Percentiles rank a stretch among this genome's conserved stretches.
These are phyloP conservation scores for Hemerocallis citrina DNA, from an alignment of 106 monocot genomes.

Conservation along the genomic window DNA sequence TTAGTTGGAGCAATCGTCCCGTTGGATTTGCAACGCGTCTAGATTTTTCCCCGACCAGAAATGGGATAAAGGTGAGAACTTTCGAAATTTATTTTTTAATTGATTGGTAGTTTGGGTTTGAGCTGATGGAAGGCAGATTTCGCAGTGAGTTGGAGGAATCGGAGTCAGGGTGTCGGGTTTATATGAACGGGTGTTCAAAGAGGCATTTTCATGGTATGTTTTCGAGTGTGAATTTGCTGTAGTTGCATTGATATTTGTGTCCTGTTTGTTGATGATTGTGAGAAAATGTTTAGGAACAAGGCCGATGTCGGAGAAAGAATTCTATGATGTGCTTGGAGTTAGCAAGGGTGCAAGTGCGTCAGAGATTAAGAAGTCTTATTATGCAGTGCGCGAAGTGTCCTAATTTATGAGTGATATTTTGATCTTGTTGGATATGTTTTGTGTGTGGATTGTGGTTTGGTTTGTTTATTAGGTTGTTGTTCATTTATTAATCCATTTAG, in stretches of 20 bases:
- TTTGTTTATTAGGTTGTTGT: too few relatives aligned
- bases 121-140: background rate
- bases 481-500: too few relatives aligned
- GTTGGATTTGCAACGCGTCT: constrained; percentile 26
- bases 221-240: background rate
- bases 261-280: background rate
- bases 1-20: constrained; percentile 12
- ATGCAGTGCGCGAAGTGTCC: constrained; percentile 42
- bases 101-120: background rate
- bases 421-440: too few relatives aligned
- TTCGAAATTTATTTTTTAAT: too few relatives aligned
- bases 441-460: too few relatives aligned
- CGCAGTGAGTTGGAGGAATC: constrained; percentile 24
- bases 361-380: constrained; percentile 70
- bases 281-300: constrained; percentile 27
- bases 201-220: constrained; percentile 42
- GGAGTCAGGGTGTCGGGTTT: constrained; percentile 4
- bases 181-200: background rate
- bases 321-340: constrained; percentile 56
- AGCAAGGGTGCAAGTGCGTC: constrained; percentile 47
- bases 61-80: constrained; percentile 18
- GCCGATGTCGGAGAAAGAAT: constrained; percentile 28
- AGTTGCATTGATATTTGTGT: background rate
- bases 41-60: constrained; percentile 3
- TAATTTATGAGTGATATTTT: too few relatives aligned